phyloP scores from a whole-genome alignment of 805 yeast genomes.

The Priceomyces fermenticarens region DNA sequence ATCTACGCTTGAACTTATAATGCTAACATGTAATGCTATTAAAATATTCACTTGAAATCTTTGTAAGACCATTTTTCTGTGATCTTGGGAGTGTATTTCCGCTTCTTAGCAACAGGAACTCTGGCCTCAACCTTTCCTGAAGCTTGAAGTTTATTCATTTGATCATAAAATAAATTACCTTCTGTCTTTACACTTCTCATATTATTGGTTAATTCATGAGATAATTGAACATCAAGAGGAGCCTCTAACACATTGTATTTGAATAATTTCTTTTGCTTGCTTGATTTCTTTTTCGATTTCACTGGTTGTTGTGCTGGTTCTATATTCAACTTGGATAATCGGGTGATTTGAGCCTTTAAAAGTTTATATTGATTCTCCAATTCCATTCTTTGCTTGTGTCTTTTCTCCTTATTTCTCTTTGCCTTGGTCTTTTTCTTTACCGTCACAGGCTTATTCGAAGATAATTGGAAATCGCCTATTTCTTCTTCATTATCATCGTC shows the following conservation, averaged over 20 bases:
- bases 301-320: conserved; percentile 22
- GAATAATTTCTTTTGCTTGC: conserved; percentile 36
- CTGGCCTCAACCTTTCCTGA: conserved; percentile 86
- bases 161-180: conserved; percentile 81
- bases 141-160: conserved; percentile 77
- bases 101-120: conserved; percentile 60
- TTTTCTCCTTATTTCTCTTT: conserved; percentile 69
- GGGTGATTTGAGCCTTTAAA: conserved; percentile 58
- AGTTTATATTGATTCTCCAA: conserved; percentile 56
- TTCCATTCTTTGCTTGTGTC: conserved; percentile 55
- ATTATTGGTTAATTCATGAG: conserved; percentile 85
- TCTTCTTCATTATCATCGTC: conserved; percentile 31
- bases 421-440: conserved; percentile 72
- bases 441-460: conserved; percentile 68
- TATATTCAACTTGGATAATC: conserved; percentile 44
- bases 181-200: conserved; percentile 84
- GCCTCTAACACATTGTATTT: conserved; percentile 41
- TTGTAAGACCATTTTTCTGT: conserved; percentile 94
- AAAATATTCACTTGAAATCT: conserved; percentile 62
- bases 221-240: conserved; percentile 72
- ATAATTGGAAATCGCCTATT: conserved; percentile 44
- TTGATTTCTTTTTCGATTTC: conserved; percentile 19
- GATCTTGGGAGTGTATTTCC: conserved; percentile 67
- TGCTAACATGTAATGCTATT: background rate
- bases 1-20: too few relatives aligned